Percentiles rank a stretch among this genome's conserved stretches.
Conservation (phyloP, 2,329 filamentous ascomycete genomes). For the Alternaria arbusti region DNA sequence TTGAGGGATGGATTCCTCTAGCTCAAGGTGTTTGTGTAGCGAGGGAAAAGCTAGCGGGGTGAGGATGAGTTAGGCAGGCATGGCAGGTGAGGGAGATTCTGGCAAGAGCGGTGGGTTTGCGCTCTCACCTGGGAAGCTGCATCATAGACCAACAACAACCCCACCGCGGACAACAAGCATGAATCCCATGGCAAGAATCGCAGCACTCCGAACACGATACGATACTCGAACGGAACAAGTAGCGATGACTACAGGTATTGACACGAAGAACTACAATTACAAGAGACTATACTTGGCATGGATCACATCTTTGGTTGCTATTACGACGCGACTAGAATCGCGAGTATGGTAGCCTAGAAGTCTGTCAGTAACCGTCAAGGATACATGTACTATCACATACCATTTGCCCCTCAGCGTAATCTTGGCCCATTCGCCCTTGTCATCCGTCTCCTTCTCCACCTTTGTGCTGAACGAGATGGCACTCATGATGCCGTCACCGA, state of each 20-base stretch:
- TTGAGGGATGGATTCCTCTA: background rate
- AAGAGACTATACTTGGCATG: background rate
- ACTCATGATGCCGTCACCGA: slow-evolving; percentile 85
- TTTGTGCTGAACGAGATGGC: slow-evolving; percentile 90
- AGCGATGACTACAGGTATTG: background rate
- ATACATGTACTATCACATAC: slow-evolving; percentile 53
- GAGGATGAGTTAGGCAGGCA: background rate
- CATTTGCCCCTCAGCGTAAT: slow-evolving; percentile 86
- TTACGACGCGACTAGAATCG: slow-evolving; percentile 49
- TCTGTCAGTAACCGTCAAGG: slow-evolving; percentile 13
- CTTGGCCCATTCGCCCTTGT: slow-evolving; percentile 82
- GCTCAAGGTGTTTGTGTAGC: background rate
- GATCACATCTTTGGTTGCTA: background rate
- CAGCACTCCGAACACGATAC: background rate
- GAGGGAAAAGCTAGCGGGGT: background rate
- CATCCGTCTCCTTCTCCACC: slow-evolving; percentile 92
- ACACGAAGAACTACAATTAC: background rate
- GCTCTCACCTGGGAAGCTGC: background rate
- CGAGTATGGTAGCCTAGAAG: slow-evolving; percentile 55
- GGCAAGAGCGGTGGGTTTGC: background rate
- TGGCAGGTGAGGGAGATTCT: slow-evolving; percentile 4
- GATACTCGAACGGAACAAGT: background rate
- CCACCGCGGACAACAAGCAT: background rate
- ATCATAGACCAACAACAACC: background rate
- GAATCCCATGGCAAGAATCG: no score